These are phyloP conservation scores for Alternaria postmessia DNA, from an alignment of 2,329 filamentous ascomycete species.

Conservation along the genomic window DNA sequence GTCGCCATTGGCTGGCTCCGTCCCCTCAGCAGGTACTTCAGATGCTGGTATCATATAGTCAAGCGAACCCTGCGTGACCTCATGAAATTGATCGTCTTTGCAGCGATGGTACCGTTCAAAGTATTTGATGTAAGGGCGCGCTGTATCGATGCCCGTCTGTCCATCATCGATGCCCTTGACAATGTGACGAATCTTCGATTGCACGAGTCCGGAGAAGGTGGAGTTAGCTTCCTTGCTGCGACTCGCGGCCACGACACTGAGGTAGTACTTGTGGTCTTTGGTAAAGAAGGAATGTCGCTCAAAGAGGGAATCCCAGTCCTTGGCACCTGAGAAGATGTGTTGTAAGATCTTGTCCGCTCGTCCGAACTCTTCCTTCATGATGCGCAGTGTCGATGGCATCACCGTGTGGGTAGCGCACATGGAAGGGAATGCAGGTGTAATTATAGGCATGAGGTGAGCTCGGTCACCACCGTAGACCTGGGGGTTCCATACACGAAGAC, in stretches of 20 bases:
- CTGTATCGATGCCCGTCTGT: conserved; percentile 75
- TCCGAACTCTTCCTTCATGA: conserved; percentile 84
- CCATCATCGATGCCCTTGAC: conserved; percentile 85
- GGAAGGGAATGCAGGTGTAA: conserved; percentile 95
- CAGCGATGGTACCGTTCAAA: conserved; percentile 84
- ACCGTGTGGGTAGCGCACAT: conserved; percentile 99
- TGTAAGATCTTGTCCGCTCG: conserved; percentile 80
- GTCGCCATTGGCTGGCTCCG: conserved; percentile 49
- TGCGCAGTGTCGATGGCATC: conserved; percentile 80
- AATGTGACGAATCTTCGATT: conserved; percentile 89
- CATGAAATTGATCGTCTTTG: conserved; percentile 66
- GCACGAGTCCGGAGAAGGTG: conserved; percentile 88
- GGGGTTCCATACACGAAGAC: conserved; percentile 93
- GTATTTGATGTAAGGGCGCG: conserved; percentile 91
- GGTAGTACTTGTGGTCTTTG: conserved; percentile 91
- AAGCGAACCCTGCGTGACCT: conserved; percentile 68
- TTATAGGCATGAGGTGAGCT: conserved; percentile 95
- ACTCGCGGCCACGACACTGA: conserved; percentile 84
- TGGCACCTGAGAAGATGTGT: conserved; percentile 78
- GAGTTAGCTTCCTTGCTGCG: conserved; percentile 84
- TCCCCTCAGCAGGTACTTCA: conserved; percentile 56
- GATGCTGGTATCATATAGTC: conserved; percentile 64
- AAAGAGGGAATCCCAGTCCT: conserved; percentile 88
- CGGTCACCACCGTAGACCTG: conserved; percentile 83
- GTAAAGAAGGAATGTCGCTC: conserved; percentile 93